Base-by-base conservation (phyloP, 768 basidiomycete species). In the Boletus sp. region DNA sequence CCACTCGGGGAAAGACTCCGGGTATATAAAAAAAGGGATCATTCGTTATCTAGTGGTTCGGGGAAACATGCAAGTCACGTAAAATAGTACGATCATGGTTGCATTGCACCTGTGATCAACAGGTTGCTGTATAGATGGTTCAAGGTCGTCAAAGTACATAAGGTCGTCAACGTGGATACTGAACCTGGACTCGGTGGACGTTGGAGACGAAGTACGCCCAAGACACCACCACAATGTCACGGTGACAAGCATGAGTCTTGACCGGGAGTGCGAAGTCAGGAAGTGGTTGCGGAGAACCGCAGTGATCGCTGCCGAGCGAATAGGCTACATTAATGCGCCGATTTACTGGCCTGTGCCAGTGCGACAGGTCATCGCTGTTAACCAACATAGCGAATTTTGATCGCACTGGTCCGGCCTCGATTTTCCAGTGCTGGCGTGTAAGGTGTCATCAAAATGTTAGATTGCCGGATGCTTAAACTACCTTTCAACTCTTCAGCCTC, bases 401-500 rank as follows among this genome's bases (percentile, higher is more conserved):
- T 85, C 14, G 80, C 85, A 49, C 81, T 81, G 14, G 79, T 73
- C 47, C 87, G 85, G 67, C 78, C 85, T 52, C 88, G 86, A 47
- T 82, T 77, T 75, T 90, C 89, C 24, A 89, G 72, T 17, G 87
- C 87, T 90, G 41, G 52, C 15, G 7, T 11, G 9, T 2, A 47
- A 1, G 29, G 47, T 24, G 54, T 58, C 10, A 53, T 41, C 32
- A 51, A 40, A 15, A 37, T 30, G 30, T 50, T 24, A 20, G 24
- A 53, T 41, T 33, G 7, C n/a, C 17, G 51, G 9, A 33, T 32
- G 29, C 4, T n/a, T n/a, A n/a, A n/a, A n/a, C n/a, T n/a, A 87
- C 90, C 89, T 82, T 84, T 90, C 63, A 89, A 65, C 66, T 91
- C 90, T 68, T 92, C 90, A 4, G 82, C 87, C 73, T 92, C 92